Evolutionary conservation across 202 grass and related monocot genomes (phyloP), one percentile per base, ranked within the genome.

Genomic region (Saccharum hybrid): DNA sequence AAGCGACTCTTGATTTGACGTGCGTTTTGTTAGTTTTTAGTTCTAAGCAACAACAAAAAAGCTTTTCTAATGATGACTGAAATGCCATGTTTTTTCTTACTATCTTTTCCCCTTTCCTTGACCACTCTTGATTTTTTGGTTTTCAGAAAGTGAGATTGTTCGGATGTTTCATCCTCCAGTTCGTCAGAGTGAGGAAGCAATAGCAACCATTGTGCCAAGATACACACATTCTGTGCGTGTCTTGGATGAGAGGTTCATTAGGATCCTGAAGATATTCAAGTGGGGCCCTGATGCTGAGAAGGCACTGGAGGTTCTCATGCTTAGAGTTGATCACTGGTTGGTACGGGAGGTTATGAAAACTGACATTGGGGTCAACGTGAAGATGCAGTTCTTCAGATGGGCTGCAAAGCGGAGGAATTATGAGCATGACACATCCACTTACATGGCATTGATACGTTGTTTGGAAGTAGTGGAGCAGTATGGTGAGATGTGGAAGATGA

Each of bases 211-310:
- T 62, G 41, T 6, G 1, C 82, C 59, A 26, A 89, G 81, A 66
- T 82, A 88, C 74, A 84, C 71, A 1, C 66, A 57, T 38, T 51
- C 83, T 0, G 41, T 83, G 10, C 89, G 91, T 37, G 77, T 87
- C 37, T 81, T 98, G 71, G 96, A 95, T 36, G 89, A 90, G 70
- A 89, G 96, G 75, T 98, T 98, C 72, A 88, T 95, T 41, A 91
- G 92, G 79, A 98, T 98, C 68, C 41, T 98, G 54, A 98, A 90
- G 86, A 98, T 98, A 77, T 95, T 98, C 76, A 98, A 94, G 74
- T 98, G 96, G 96, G 96, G 96, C 0, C 75, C 96, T 21, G 93
- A 98, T 80, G 91, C 96, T n/a, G 96, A 98, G 87, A 98, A 81
- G 89, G 96, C 96, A 15, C 62, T 98, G 75, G 93, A 93, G 83